phyloP scores from a whole-genome alignment of 2,329 filamentous ascomycete genomes.

The Arthroderma sp. region DNA sequence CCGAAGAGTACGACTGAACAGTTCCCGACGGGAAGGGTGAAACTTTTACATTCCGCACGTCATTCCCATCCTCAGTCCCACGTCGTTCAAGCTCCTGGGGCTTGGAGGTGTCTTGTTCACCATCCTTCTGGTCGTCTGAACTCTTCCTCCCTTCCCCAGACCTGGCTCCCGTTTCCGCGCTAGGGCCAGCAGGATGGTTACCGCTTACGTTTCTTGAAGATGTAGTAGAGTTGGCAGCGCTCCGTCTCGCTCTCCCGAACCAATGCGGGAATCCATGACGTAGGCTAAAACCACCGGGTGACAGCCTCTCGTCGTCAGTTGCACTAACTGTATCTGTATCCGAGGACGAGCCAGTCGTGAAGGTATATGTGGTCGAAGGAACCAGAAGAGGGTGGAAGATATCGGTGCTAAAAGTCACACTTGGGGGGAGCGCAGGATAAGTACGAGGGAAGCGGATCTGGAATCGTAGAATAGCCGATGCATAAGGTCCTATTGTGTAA shows the following conservation, averaged over 20 bases:
- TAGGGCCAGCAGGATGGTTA: conserved; percentile 6
- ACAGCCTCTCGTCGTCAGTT: conserved; percentile 66
- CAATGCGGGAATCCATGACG: conserved; percentile 82
- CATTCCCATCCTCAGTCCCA: no score
- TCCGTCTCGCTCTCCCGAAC: conserved; percentile 53
- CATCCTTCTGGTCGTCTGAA: not conserved
- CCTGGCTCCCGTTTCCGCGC: no score
- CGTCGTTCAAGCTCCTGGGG: not conserved
- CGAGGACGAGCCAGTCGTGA: conserved; percentile 59
- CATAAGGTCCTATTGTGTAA: conserved; percentile 59
- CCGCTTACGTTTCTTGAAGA: conserved; percentile 33
- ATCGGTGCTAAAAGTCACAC: conserved; percentile 80
- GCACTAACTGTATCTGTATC: conserved; percentile 68
- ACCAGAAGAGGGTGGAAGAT: conserved; percentile 91
- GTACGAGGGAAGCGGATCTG: conserved; percentile 72
- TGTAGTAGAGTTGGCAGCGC: conserved; percentile 20
- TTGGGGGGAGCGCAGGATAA: conserved; percentile 67
- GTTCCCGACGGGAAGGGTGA: no score
- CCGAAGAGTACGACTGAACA: no score
- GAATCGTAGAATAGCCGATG: conserved; percentile 75
- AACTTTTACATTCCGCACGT: no score
- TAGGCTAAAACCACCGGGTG: conserved; percentile 80
- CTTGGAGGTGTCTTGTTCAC: not conserved
- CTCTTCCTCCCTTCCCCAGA: not conserved
- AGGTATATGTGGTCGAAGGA: conserved; percentile 87